Base-by-base conservation (phyloP, 768 basidiomycete species). In the Lactifluus hygrophoroides region DNA sequence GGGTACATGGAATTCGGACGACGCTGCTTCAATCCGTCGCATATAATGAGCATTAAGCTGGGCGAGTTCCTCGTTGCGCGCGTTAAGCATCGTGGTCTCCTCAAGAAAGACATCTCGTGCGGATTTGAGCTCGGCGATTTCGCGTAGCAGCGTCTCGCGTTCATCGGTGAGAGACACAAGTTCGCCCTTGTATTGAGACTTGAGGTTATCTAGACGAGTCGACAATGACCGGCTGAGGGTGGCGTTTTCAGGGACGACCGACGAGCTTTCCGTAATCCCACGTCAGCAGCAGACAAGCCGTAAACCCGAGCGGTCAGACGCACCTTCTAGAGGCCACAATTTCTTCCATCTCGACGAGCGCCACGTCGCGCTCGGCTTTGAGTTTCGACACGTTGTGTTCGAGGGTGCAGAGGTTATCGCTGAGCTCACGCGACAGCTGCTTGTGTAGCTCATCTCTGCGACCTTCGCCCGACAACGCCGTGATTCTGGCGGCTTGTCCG, bases 331-430 rank as follows among this genome's bases (percentile, higher is more conserved):
- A 80, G 19, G 80, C 81, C 19, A 84, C 80, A 34, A 99, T 76
- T 72, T 97, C 94, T 67, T 95, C 94, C 37, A 98, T 83, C 70
- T 99, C 95, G 0, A 93, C 94, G 57, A 97, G 72, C 11, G 90
- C 81, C 74, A 98, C 81, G 66, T 98, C 96, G 30, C 95, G 79
- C 70, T 99, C 90, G 0, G 85, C 90, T 67, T 83, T 87, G 54
- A 99, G 75, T 65, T 86, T 87, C 8, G 92, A 91, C 7, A 98
- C 75, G 67, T 95, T 88, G 46, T 82, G 82, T 73, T 94, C 94
- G 50, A 98, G 77, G 5, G 79, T 84, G 49, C 82, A 80, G 42
- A 99, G 75, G 64, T 79, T 90, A 59, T 84, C 82, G 57, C 80
- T 78, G 27, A 96, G 75, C 66, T 97, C 90, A 61, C 86, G 84